phyloP scores from a whole-genome alignment of 2,329 filamentous ascomycete species.

The Cordyceps fumosorosea region DNA sequence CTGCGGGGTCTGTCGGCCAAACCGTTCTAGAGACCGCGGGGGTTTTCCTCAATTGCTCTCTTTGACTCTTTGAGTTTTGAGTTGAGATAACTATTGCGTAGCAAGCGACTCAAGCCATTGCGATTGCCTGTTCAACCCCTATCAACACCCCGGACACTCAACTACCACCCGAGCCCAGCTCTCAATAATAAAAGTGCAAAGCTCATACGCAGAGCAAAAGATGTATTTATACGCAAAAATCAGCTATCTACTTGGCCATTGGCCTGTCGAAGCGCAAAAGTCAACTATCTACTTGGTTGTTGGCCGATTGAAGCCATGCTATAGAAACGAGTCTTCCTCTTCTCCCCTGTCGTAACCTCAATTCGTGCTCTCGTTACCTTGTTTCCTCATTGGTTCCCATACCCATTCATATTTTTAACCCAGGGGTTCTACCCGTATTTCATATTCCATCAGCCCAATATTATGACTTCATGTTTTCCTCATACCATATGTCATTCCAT shows the following conservation, averaged over 20 bases:
- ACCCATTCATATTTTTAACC: not conserved
- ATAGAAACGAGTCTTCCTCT: not conserved
- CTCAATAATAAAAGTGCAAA: not conserved
- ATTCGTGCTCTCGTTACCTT: not conserved
- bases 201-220: not conserved
- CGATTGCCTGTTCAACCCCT: too few species aligned
- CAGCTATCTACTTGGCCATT: slow-evolving; percentile 9
- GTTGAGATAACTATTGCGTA: too few species aligned
- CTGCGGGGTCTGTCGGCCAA: too few species aligned
- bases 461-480: not conserved
- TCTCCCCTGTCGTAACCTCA: slow-evolving; percentile 6
- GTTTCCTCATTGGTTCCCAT: slow-evolving; percentile 9
- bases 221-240: not conserved
- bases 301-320: slow-evolving; percentile 6
- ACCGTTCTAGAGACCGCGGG: too few species aligned
- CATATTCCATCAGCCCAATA: slow-evolving; percentile 9
- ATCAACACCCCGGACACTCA: too few species aligned
- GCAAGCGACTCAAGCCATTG: too few species aligned
- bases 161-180: not conserved
- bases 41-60: too few species aligned
- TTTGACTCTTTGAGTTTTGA: too few species aligned
- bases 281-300: slow-evolving; percentile 11
- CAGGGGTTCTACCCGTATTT: not conserved
- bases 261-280: not conserved
- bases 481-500: slow-evolving; percentile 15